Evolutionary conservation across 805 yeast species (phyloP).

Genomic region (Geotrichum ghanense): DNA sequence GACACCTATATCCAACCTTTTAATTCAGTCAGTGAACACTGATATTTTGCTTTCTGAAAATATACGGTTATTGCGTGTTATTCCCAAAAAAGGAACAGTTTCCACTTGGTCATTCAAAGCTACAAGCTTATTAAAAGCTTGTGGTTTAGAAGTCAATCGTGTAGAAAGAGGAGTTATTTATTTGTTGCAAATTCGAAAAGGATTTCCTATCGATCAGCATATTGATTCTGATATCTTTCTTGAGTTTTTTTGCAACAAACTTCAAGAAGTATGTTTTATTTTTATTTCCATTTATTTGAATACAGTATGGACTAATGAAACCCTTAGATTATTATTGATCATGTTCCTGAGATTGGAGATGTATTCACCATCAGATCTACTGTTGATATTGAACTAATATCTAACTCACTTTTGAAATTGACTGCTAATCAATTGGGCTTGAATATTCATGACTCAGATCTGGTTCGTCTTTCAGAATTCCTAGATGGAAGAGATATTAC

Average conservation of each 20-base stretch:
- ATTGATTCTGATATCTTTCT: slow-evolving; percentile 45
- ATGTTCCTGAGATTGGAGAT: slow-evolving; percentile 53
- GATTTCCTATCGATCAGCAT: slow-evolving; percentile 51
- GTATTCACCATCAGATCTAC: slow-evolving; percentile 72
- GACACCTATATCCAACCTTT: slow-evolving; percentile 33
- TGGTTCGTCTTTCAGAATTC: slow-evolving; percentile 73
- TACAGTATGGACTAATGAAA: background rate
- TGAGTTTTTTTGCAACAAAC: slow-evolving; percentile 75
- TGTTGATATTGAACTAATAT: slow-evolving; percentile 56
- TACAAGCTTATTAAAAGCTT: slow-evolving; percentile 80
- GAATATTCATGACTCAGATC: slow-evolving; percentile 91
- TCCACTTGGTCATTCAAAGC: slow-evolving; percentile 99
- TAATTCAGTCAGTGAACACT: slow-evolving; percentile 31
- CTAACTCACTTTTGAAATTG: slow-evolving; percentile 46
- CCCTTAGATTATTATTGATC: slow-evolving; percentile 32
- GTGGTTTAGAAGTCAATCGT: slow-evolving; percentile 74
- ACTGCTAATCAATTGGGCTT: slow-evolving; percentile 82
- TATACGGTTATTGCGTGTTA: slow-evolving; percentile 63
- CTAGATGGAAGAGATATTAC: slow-evolving; percentile 89
- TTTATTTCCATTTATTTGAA: slow-evolving; percentile 1
- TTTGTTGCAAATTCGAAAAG: slow-evolving; percentile 57
- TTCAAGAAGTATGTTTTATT: slow-evolving; percentile 70
- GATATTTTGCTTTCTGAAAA: too few species aligned
- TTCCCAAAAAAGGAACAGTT: slow-evolving; percentile 92
- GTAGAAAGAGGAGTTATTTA: slow-evolving; percentile 85